Conservation (phyloP, 257 asterid genomes). For the Phtheirospermum japonicum region DNA sequence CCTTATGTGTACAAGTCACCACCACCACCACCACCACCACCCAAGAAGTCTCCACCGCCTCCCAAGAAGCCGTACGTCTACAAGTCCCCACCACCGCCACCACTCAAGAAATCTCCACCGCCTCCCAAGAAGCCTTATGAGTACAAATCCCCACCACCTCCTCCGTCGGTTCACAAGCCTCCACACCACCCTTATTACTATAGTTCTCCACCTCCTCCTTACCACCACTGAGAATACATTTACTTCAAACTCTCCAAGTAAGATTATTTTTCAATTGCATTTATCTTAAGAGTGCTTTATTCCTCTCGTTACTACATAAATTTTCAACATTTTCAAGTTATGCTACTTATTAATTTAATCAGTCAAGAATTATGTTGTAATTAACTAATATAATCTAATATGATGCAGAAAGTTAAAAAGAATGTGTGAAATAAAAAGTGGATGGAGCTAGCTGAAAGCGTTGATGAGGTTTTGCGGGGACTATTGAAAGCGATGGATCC, state of each 20-base stretch:
- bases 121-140: background rate
- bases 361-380: background rate
- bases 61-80: background rate
- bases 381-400: background rate
- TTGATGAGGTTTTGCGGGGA: background rate
- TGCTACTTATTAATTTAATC: background rate
- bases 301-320: background rate
- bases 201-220: background rate
- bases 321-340: background rate
- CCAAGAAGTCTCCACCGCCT: background rate
- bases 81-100: conserved; percentile 1
- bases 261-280: background rate
- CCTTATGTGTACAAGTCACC: background rate
- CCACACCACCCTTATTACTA: background rate
- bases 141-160: background rate
- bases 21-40: background rate
- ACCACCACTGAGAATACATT: background rate
- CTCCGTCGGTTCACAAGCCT: too few relatives aligned
- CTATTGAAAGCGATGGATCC: background rate
- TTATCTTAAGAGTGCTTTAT: too few relatives aligned
- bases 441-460: background rate
- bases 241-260: background rate
- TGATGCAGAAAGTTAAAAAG: background rate
- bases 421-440: background rate
- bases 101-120: background rate